Evolutionary conservation across 805 yeast genomes (phyloP).

Genomic region (Kodamaea neixiangensis): DNA sequence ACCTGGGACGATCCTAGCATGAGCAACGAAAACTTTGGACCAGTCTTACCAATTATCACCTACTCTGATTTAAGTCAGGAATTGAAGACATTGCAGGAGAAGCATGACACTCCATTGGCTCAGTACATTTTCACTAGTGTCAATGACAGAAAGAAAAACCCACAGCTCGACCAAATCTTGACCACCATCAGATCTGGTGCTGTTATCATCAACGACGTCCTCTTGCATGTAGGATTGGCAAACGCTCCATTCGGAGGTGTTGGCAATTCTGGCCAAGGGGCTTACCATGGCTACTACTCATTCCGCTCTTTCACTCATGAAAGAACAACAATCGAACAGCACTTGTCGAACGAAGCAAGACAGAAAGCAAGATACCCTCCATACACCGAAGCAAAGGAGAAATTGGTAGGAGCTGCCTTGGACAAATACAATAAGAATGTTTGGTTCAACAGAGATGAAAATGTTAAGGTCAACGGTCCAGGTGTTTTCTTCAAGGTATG

Average conservation of each 20-base stretch:
- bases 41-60: conserved; percentile 72
- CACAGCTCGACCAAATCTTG: conserved; percentile 44
- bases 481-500: conserved; percentile 31
- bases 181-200: conserved; percentile 70
- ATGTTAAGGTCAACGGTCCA: conserved; percentile 39
- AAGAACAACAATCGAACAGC: conserved; percentile 65
- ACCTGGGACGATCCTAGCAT: conserved; percentile 67
- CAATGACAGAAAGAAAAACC: conserved; percentile 46
- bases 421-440: conserved; percentile 32
- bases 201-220: conserved; percentile 65
- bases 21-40: conserved; percentile 82
- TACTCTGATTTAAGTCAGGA: conserved; percentile 48
- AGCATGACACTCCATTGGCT: conserved; percentile 80
- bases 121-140: conserved; percentile 64
- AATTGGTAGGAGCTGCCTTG: conserved; percentile 26
- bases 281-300: conserved; percentile 75
- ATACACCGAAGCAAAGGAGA: conserved; percentile 37
- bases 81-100: conserved; percentile 41
- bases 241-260: conserved; percentile 90
- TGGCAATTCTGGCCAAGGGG: conserved; percentile 81
- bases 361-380: conserved; percentile 72
- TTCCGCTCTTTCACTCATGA: conserved; percentile 69
- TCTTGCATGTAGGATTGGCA: conserved; percentile 67
- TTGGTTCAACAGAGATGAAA: conserved; percentile 43
- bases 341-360: conserved; percentile 61